Conservation (phyloP, 139 green algal genomes). For the Ettlia oleoabundans region DNA sequence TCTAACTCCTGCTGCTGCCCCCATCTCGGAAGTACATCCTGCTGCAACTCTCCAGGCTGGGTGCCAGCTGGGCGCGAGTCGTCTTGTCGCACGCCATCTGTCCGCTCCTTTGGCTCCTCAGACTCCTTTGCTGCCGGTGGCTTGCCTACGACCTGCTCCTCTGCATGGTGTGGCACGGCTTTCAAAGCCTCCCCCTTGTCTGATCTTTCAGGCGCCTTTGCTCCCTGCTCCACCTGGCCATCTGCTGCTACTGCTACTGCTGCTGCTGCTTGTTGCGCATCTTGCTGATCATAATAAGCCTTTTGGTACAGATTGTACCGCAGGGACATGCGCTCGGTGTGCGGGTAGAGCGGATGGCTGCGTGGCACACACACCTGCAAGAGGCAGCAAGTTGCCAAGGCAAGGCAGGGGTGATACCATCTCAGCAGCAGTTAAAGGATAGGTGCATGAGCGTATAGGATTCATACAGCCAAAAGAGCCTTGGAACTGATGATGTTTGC, state of each 20-base stretch:
- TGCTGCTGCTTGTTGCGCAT: not conserved
- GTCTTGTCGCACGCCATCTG: not conserved
- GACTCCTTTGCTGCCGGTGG: not conserved
- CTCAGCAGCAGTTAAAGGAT: not conserved
- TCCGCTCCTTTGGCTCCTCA: not conserved
- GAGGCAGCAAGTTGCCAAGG: not conserved
- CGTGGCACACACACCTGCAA: not conserved
- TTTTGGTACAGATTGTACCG: not conserved
- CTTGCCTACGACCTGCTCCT: no score
- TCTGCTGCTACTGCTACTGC: not conserved
- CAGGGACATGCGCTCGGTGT: slow-evolving; percentile 2
- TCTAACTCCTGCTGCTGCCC: not conserved
- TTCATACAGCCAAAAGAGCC: not conserved
- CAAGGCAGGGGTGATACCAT: not conserved
- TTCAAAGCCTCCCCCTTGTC: no score
- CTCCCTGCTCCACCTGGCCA: not conserved
- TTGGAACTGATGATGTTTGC: not conserved
- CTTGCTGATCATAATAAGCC: not conserved
- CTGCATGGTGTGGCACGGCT: no score
- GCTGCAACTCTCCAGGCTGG: not conserved
- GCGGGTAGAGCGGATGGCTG: not conserved
- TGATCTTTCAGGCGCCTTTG: no score
- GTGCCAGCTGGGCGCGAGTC: not conserved
- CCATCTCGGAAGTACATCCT: not conserved
- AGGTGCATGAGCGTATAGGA: not conserved